Base-by-base conservation (phyloP, 306 rosid species). In the Rubus idaeus region DNA sequence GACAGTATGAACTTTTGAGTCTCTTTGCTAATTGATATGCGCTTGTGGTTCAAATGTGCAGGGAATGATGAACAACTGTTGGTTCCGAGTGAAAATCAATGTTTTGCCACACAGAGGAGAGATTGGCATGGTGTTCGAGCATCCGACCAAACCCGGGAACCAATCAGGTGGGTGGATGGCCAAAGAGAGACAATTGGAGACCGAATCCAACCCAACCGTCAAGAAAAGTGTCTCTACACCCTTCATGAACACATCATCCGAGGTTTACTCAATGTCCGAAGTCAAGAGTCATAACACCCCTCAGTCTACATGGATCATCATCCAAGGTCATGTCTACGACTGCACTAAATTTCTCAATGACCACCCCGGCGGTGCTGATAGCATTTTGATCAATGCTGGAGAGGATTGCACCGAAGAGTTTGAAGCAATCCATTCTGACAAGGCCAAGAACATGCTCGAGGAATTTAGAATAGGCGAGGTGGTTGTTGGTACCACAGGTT, bases 61-160 rank as follows among this genome's bases (percentile, higher is more conserved):
- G 98, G 98, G 98, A 8, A 88, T 94, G 98, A 91, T 94, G 98
- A 94, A 94, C 83, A 94, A 91, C 74, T 90, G 96, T 63, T 94
- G 98, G 98, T 94, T 91, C 76, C 84, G 87, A 11, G 85, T 94
- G 50, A 94, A 89, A 78, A 87, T 79, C 1, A 90, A 88, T n/a
- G 78, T 89, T 58, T 89, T 77, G 76, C 78, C 87, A 5, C 86
- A 86, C 40, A 83, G 79, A 72, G 91, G 92, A 1, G 97, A 89
- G 80, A 91, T 91, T 6, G 94, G 94, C 2, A 84, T 94, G 10
- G 77, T 81, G 67, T 94, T 94, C 35, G 93, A 90, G 83, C 98
- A 94, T 70, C 98, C 98, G 1, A 91, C 98, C 10, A 71, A 55
- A 40, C 91, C 97, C 0, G 97, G 97, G 5, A 94, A 89, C 79